Evolutionary conservation across 2,329 filamentous ascomycete genomes (phyloP).

Genomic region (Thielaviopsis populi): DNA sequence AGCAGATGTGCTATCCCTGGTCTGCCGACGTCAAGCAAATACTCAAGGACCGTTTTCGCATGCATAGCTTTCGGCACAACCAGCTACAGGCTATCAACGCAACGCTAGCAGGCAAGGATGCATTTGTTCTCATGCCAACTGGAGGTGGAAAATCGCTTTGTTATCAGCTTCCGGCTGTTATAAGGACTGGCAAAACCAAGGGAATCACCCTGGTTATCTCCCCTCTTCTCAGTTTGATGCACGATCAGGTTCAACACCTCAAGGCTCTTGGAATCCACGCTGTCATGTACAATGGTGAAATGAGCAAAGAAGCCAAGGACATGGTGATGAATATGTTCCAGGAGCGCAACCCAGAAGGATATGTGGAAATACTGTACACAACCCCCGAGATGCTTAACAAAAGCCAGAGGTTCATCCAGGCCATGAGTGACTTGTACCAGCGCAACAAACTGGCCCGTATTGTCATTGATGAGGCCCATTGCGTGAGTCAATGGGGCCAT

Average conservation of each 20-base stretch:
- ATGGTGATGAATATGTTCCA: conserved; percentile 51
- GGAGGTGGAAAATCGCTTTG: conserved; percentile 94
- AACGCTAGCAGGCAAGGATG: conserved; percentile 72
- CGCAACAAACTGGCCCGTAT: conserved; percentile 67
- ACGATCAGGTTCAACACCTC: conserved; percentile 84
- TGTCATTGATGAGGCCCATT: conserved; percentile 98
- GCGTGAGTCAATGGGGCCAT: conserved; percentile 97
- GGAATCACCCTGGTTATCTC: conserved; percentile 94
- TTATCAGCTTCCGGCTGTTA: conserved; percentile 82
- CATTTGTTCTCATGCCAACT: conserved; percentile 94
- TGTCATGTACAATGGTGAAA: conserved; percentile 67
- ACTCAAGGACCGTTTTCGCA: conserved; percentile 69
- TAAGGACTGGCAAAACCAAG: conserved; percentile 62
- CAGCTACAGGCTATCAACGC: conserved; percentile 94
- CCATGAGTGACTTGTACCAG: conserved; percentile 51
- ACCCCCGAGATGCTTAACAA: conserved; percentile 95
- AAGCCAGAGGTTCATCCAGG: conserved; percentile 51
- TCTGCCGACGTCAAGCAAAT: conserved; percentile 68
- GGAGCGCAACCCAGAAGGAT: conserved; percentile 52
- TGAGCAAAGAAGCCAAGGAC: conserved; percentile 44
- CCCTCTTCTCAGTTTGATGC: conserved; percentile 87
- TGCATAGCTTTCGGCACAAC: conserved; percentile 76
- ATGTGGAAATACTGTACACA: conserved; percentile 78
- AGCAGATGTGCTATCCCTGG: conserved; percentile 58
- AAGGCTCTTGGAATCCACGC: conserved; percentile 62